Evolutionary conservation across 2,329 filamentous ascomycete genomes (phyloP).

Genomic region (Hypocrella siamensis): DNA sequence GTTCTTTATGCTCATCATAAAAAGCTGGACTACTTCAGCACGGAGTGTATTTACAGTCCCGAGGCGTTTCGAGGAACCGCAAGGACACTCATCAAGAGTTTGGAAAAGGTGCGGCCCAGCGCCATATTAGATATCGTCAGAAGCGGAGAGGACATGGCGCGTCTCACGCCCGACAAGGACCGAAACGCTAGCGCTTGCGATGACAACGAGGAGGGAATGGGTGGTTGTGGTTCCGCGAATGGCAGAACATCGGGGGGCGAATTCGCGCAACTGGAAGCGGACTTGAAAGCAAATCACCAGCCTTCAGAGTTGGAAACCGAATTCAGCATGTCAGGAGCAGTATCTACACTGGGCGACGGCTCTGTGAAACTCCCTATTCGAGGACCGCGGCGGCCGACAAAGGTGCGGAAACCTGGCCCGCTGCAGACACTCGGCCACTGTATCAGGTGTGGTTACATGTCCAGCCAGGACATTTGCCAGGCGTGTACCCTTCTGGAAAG

Average conservation of each 20-base stretch:
- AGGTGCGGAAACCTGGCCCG: conserved; percentile 17
- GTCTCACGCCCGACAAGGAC: conserved; percentile 34
- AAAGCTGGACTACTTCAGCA: conserved; percentile 94
- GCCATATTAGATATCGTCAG: conserved; percentile 89
- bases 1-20: conserved; percentile 96
- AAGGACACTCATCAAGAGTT: conserved; percentile 80
- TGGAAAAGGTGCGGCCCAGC: conserved; percentile 84
- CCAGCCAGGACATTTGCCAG: conserved; percentile 86
- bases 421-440: conserved; percentile 71
- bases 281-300: conserved; percentile 8
- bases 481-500: conserved; percentile 82
- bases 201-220: conserved; percentile 24
- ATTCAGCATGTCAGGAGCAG: conserved; percentile 11
- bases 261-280: conserved; percentile 67
- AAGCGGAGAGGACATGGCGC: conserved; percentile 92
- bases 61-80: conserved; percentile 93
- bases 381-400: conserved; percentile 9
- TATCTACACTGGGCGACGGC: conserved; percentile 10
- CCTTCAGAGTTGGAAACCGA: conserved; percentile 15
- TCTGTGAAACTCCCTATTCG: conserved; percentile 19
- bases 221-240: conserved; percentile 55
- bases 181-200: conserved; percentile 20
- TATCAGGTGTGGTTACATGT: conserved; percentile 83
- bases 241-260: conserved; percentile 55
- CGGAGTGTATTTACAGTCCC: conserved; percentile 95